Percentiles rank a stretch among this genome's conserved stretches.
phyloP scores from a whole-genome alignment of 768 basidiomycete species.

The Panaeolus cyanescens region DNA sequence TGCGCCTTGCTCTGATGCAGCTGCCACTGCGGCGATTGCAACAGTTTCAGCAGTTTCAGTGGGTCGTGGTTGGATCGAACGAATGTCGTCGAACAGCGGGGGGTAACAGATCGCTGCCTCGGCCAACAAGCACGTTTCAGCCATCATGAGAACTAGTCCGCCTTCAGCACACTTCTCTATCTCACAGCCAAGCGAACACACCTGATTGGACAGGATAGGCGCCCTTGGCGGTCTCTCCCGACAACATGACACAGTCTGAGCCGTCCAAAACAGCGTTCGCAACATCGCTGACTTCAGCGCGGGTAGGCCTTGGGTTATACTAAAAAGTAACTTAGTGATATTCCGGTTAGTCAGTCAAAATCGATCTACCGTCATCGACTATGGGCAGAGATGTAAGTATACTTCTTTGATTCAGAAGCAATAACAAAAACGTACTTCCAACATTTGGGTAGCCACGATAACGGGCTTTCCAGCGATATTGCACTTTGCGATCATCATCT shows the following conservation, averaged over 20 bases:
- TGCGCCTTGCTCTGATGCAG: constrained; percentile 92
- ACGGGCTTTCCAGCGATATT: constrained; percentile 97
- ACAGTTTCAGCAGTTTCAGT: constrained; percentile 96
- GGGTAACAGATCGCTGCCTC: constrained; percentile 96
- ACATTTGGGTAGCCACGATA: constrained; percentile 99
- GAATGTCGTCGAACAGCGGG: constrained; percentile 89
- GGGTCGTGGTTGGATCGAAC: constrained; percentile 76
- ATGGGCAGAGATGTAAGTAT: constrained; percentile 14
- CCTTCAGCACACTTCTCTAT: constrained; percentile 3
- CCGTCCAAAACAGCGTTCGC: constrained; percentile 99
- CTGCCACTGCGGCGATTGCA: constrained; percentile 94
- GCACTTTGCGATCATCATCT: constrained; percentile 99
- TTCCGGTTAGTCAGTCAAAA: not conserved
- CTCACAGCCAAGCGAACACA: constrained; percentile 32
- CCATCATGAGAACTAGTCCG: constrained; percentile 94
- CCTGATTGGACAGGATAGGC: constrained; percentile 95
- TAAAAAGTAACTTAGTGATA: constrained; percentile 25
- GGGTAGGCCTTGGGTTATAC: constrained; percentile 98
- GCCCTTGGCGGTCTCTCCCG: constrained; percentile 99
- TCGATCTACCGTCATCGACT: constrained; percentile 88
- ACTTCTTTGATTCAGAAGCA: not conserved
- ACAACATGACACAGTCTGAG: constrained; percentile 99
- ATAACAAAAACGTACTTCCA: constrained; percentile 62
- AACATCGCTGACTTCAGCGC: constrained; percentile 98
- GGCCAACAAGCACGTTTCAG: constrained; percentile 96